Base-by-base conservation (phyloP, 805 yeast species). In the Cyberlindnera xylosilytica region DNA sequence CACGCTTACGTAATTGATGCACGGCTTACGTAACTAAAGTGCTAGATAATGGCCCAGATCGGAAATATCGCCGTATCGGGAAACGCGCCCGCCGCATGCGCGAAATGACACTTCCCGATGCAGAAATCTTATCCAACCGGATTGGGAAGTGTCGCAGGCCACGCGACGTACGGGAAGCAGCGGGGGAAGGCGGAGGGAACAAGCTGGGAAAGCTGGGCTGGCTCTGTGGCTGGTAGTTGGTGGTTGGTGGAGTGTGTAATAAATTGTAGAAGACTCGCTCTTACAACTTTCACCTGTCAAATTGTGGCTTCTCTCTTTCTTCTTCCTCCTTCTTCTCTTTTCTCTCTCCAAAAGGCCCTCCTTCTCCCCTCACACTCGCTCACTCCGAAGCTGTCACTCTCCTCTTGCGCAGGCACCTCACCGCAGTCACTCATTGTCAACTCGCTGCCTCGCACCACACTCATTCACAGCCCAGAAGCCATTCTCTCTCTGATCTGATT, bases 101-200 rank as follows among this genome's bases (percentile, higher is more conserved):
- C n/a, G 19, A 32, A 30, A 29, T 33, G 22, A 13, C 27, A 23
- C 23, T 44, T 36, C 43, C 47, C 20, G 11, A 29, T 38, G 4
- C 20, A 36, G 48, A 23, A 15, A 20, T 42, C 38, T 37, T 24
- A 31, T 42, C 45, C 41, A 42, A 19, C 45, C 45, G 32, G 36
- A 42, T 42, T 36, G 41, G 45, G 45, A 34, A 41, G 34, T 23
- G 11, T 7, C 26, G 12, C 34, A 19, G 38, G 41, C 41, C 38
- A 37, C 20, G 40, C 36, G 20, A 37, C 39, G 45, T 41, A 34
- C 27, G 23, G 7, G 18, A 8, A 7, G 11, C 33, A 4, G 22
- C n/a, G n/a, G n/a, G n/a, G n/a, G 17, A 19, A 6, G 36, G 26
- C 12, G 20, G n/a, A 18, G 30, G n/a, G 6, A 12, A 15, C 19